phyloP scores from a whole-genome alignment of 2,329 filamentous ascomycete genomes.

The Fusarium sp. region DNA sequence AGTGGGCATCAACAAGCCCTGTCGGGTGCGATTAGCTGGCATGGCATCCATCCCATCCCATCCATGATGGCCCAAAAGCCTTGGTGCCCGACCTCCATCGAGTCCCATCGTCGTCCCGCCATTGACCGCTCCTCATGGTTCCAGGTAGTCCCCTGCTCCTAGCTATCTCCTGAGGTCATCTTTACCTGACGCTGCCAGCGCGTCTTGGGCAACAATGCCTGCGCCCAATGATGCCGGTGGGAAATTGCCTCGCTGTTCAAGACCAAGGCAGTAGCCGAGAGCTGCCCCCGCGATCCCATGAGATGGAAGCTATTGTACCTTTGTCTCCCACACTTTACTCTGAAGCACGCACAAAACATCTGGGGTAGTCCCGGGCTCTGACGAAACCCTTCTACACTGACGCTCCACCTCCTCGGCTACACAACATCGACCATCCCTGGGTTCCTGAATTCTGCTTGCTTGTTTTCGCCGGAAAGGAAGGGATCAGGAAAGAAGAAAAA shows the following conservation, averaged over 20 bases:
- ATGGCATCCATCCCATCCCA: conserved; percentile 6
- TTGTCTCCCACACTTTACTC: conserved; percentile 11
- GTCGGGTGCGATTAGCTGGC: conserved; percentile 44
- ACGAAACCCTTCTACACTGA: conserved; percentile 20
- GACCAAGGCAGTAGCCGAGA: conserved; percentile 33
- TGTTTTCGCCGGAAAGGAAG: neutral
- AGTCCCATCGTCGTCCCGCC: conserved; percentile 36
- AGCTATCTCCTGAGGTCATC: conserved; percentile 44
- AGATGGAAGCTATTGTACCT: conserved; percentile 15
- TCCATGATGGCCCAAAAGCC: conserved; percentile 18
- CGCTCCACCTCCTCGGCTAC: conserved; percentile 33
- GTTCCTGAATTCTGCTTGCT: neutral
- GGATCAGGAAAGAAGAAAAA: neutral
- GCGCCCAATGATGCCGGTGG: conserved; percentile 47
- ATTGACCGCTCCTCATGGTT: conserved; percentile 50
- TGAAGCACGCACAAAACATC: conserved; percentile 37
- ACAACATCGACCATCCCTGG: conserved; percentile 22
- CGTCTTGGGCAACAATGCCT: conserved; percentile 51
- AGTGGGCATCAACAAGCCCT: conserved; percentile 46
- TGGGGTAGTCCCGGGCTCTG: conserved; percentile 44
- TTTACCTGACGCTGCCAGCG: conserved; percentile 45
- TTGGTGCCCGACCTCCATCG: conserved; percentile 46
- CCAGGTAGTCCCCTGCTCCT: conserved; percentile 50
- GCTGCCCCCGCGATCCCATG: conserved; percentile 24
- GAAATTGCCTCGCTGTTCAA: conserved; percentile 34